Percentiles rank a stretch among this genome's conserved stretches.
Conservation (phyloP, 257 asterid genomes). For the Pogostemon cablin region DNA sequence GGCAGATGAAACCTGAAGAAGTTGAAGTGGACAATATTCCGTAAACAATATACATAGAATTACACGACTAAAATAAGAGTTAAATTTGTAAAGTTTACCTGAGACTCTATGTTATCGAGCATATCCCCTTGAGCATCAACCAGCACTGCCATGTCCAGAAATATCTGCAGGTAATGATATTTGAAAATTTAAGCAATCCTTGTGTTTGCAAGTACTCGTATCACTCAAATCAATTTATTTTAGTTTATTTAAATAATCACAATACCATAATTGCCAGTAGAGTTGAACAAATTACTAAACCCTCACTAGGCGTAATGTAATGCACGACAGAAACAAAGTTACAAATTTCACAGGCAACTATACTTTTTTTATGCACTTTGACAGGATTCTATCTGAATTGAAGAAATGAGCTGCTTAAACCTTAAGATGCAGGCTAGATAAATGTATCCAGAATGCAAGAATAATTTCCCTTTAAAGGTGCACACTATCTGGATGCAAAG, state of each 20-base stretch:
- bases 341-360: background rate
- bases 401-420: background rate
- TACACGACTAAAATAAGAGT: background rate
- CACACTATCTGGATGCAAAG: background rate
- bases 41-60: background rate
- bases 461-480: background rate
- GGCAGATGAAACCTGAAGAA: constrained; percentile 80
- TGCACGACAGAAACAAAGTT: background rate
- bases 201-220: background rate
- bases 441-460: background rate
- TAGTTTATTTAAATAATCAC: background rate
- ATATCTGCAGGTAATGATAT: constrained; percentile 55
- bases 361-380: background rate
- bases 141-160: constrained; percentile 95
- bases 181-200: constrained; percentile 5
- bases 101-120: constrained; percentile 96
- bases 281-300: background rate
- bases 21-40: background rate
- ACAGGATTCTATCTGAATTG: background rate
- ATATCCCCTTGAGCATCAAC: constrained; percentile 99
- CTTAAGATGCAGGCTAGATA: background rate
- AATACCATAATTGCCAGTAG: background rate
- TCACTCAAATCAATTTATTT: background rate
- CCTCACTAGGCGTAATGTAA: background rate
- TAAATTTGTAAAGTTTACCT: constrained; percentile 48